Conservation (phyloP, 805 yeast genomes). For the Pichia manshurica region DNA sequence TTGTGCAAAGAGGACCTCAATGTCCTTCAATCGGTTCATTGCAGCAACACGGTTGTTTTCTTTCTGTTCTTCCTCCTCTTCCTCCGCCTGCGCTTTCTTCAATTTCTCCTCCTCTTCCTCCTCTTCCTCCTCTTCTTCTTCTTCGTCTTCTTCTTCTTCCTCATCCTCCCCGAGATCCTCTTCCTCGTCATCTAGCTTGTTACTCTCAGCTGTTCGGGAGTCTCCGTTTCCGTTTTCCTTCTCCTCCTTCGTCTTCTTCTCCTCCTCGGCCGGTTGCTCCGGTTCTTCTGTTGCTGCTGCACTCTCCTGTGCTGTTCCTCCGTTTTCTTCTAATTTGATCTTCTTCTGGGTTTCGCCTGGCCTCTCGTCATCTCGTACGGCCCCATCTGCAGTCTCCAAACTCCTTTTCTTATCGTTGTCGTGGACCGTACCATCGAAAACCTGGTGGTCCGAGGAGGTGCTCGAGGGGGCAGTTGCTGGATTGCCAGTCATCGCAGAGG, state of each 20-base stretch:
- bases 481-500: too few species aligned
- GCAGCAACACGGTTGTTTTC: slow-evolving; percentile 54
- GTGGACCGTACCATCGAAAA: neutral
- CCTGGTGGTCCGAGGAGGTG: too few species aligned
- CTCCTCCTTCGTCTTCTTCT: slow-evolving; percentile 12
- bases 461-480: too few species aligned
- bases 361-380: neutral
- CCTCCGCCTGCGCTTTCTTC: slow-evolving; percentile 23
- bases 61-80: slow-evolving; percentile 21
- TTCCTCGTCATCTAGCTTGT: slow-evolving; percentile 16
- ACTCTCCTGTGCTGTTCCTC: neutral
- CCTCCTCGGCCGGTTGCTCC: slow-evolving; percentile 24
- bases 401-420: slow-evolving; percentile 27
- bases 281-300: slow-evolving; percentile 14
- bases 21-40: slow-evolving; percentile 63
- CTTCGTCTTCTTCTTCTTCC: slow-evolving; percentile 13
- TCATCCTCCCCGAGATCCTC: slow-evolving; percentile 1
- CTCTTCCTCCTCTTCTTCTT: slow-evolving; percentile 17
- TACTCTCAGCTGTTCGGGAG: slow-evolving; percentile 16
- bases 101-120: slow-evolving; percentile 26
- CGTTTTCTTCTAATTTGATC: neutral
- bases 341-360: neutral
- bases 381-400: slow-evolving; percentile 20
- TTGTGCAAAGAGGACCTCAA: slow-evolving; percentile 82
- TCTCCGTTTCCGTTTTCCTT: slow-evolving; percentile 21